phyloP scores from a whole-genome alignment of 1,139 yeast species.

The Scheffersomyces insectosa region DNA sequence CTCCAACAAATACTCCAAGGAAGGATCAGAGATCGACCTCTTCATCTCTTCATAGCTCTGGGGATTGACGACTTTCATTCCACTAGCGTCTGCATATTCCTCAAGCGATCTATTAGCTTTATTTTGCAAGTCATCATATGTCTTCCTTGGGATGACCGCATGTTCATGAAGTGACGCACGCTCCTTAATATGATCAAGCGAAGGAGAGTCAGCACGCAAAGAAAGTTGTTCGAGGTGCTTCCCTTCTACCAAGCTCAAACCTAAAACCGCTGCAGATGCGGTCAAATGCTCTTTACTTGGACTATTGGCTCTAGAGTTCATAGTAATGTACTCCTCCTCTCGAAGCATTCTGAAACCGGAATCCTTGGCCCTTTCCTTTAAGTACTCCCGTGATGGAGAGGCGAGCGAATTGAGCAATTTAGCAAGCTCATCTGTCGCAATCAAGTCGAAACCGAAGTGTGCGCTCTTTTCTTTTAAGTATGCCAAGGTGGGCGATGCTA shows the following conservation, averaged over 20 bases:
- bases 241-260: slow-evolving; percentile 13
- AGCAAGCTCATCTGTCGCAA: slow-evolving; percentile 19
- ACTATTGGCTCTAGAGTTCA: slow-evolving; percentile 15
- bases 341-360: slow-evolving; percentile 18
- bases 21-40: not conserved
- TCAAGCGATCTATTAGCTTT: not conserved
- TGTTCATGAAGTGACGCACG: slow-evolving; percentile 11
- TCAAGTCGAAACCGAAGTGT: slow-evolving; percentile 12
- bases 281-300: slow-evolving; percentile 31
- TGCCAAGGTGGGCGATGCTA: slow-evolving; percentile 26
- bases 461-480: slow-evolving; percentile 24
- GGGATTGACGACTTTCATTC: not conserved
- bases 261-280: slow-evolving; percentile 26
- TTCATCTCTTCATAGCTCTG: not conserved
- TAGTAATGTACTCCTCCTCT: slow-evolving; percentile 16
- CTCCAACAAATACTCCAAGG: not conserved
- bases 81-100: not conserved
- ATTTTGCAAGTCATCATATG: slow-evolving; percentile 1
- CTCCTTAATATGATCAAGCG: slow-evolving; percentile 27
- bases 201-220: slow-evolving; percentile 17
- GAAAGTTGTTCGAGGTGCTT: slow-evolving; percentile 8
- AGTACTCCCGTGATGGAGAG: slow-evolving; percentile 19
- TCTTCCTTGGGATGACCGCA: slow-evolving; percentile 7
- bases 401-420: slow-evolving; percentile 9
- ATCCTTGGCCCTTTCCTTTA: slow-evolving; percentile 15